phyloP scores from a whole-genome alignment of 2,329 filamentous ascomycete species.

The Pseudocercospora crystallina region DNA sequence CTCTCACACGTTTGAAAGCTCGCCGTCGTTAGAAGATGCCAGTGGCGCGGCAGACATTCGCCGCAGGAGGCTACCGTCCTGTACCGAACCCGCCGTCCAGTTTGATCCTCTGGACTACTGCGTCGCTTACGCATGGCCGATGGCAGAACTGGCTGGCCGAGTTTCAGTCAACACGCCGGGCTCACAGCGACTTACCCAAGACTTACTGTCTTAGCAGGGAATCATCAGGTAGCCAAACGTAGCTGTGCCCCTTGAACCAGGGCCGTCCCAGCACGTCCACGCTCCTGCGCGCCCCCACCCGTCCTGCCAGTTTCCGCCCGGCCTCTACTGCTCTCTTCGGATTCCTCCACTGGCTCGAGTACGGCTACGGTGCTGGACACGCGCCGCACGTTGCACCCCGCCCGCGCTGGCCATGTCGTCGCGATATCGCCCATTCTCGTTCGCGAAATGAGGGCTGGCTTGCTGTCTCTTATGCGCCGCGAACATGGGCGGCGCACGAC shows the following conservation, averaged over 20 bases:
- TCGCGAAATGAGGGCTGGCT: neutral
- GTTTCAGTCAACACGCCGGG: conserved; percentile 1
- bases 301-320: neutral
- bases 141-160: conserved; percentile 6
- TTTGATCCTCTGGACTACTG: conserved; percentile 12
- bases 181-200: neutral
- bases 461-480: neutral
- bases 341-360: too few relatives aligned
- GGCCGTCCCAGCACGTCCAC: neutral
- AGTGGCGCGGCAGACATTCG: neutral
- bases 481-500: neutral
- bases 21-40: neutral
- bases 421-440: conserved; percentile 1
- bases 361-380: too few relatives aligned
- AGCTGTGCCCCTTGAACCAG: neutral
- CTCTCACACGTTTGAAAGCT: neutral
- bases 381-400: too few relatives aligned
- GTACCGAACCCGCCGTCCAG: conserved; percentile 13
- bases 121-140: conserved; percentile 15
- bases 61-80: conserved; percentile 1
- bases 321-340: neutral
- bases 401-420: neutral
- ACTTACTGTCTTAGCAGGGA: too few relatives aligned
- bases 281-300: neutral
- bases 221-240: too few relatives aligned